Evolutionary conservation across 176 grass and related monocot genomes (phyloP), one percentile per base, ranked within the genome.

Genomic region (Triticum turgidum): DNA sequence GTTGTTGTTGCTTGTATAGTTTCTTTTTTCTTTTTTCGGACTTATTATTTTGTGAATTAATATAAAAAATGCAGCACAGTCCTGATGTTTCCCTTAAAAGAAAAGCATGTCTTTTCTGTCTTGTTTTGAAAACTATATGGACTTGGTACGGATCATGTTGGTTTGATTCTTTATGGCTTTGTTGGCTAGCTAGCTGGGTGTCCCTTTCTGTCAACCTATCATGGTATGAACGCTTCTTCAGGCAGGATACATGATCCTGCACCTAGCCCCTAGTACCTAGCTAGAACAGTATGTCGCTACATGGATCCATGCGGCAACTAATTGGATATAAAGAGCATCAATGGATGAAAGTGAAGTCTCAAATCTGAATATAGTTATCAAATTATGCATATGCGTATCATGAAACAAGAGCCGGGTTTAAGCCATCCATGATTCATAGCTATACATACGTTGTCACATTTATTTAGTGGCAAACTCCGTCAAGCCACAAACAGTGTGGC

Each of bases 131-230:
- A 47, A 73, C 37, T 73, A 27, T 6, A 35, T 38, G 22, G 27
- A 15, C 12, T 74, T 10, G 3, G 7, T 44, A 29, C 5, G 72
- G 42, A 27, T 49, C 24, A 51, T 75, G 72, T 51, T 75, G 17
- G 14, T 17, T 75, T 51, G 42, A 30, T 62, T n/a, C 44, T 80
- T 80, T 44, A 9, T 65, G 59, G 59, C 35, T 44, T 52, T n/a
- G 33, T 21, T 65, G 27, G 22, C 45, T 74, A 14, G 41, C 24
- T 30, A 75, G 72, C 22, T 75, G 7, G 5, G 3, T 30, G 22
- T 65, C 15, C 17, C 25, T 67, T 49, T 81, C 62, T 81, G 37
- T 80, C 61, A 80, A 41, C 61, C 61, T 81, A 33, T 81, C 62
- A 67, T 4, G 1, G 79, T 67, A 33, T 67, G 79, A 81, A 67